These are phyloP conservation scores for Stereum hirsutum DNA, from an alignment of 1,284 basidiomycete genomes.

Conservation along the genomic window DNA sequence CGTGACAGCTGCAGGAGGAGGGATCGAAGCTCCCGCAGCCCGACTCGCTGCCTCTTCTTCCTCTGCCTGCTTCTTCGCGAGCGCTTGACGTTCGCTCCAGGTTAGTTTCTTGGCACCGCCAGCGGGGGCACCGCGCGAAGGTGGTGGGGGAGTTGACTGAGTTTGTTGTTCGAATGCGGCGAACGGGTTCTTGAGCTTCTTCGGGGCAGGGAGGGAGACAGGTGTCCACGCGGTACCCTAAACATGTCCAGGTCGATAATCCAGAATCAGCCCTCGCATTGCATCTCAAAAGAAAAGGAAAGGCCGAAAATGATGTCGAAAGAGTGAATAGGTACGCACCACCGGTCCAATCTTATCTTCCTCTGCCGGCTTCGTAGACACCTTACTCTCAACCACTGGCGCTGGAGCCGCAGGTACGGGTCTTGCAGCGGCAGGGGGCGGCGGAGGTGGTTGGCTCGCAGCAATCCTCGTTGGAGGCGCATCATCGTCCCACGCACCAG, in stretches of 20 bases:
- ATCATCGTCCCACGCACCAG: conserved; percentile 53
- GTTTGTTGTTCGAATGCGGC: conserved; percentile 45
- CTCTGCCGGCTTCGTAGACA: conserved; percentile 57
- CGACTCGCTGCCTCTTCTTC: conserved; percentile 72
- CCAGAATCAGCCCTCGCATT: too few species aligned
- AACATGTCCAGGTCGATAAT: background rate
- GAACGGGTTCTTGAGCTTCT: conserved; percentile 82
- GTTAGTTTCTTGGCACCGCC: conserved; percentile 64
- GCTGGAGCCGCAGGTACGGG: conserved; percentile 27
- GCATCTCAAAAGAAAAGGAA: background rate
- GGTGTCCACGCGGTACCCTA: conserved; percentile 79
- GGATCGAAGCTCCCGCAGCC: conserved; percentile 34
- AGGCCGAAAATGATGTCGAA: background rate
- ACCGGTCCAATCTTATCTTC: conserved; percentile 79
- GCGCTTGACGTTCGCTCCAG: conserved; percentile 85
- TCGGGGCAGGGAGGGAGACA: conserved; percentile 76
- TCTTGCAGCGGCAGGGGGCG: conserved; percentile 35
- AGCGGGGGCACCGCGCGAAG: conserved; percentile 16
- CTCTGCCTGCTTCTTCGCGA: conserved; percentile 76
- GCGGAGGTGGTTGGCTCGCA: conserved; percentile 34
- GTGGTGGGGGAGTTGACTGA: conserved; percentile 18
- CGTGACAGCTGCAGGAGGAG: conserved; percentile 22
- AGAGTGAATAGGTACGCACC: conserved; percentile 3
- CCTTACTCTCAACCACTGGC: conserved; percentile 33
- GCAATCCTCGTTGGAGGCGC: conserved; percentile 25